Evolutionary conservation across 148 eudicot genomes (phyloP).

Genomic region (Suaeda aralocaspica): DNA sequence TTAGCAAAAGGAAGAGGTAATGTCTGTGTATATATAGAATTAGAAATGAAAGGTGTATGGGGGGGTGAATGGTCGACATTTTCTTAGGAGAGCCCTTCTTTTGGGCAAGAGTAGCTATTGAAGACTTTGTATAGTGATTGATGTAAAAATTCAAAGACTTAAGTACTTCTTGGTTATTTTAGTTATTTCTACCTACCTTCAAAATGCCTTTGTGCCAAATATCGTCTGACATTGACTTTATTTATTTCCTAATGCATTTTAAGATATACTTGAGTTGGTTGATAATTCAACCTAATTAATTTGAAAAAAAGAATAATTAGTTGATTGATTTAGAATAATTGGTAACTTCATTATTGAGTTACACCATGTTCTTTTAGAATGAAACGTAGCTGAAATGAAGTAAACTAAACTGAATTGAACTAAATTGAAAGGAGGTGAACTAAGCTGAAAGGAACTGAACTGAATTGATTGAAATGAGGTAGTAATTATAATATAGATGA

Average conservation of each 20-base stretch:
- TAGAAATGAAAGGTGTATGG: too few relatives aligned
- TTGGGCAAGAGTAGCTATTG: slow-evolving; percentile 3
- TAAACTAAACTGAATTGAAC: too few relatives aligned
- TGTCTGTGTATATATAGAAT: too few relatives aligned
- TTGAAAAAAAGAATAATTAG: background rate
- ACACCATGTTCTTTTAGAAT: too few relatives aligned
- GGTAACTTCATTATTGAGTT: background rate
- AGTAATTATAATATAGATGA: too few relatives aligned
- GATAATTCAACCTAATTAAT: slow-evolving; percentile 12
- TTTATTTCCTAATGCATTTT: background rate
- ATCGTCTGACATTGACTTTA: slow-evolving; percentile 13
- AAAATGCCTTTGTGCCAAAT: slow-evolving; percentile 22
- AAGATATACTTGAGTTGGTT: slow-evolving; percentile 15
- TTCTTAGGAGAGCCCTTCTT: too few relatives aligned
- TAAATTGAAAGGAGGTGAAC: too few relatives aligned
- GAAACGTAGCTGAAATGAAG: too few relatives aligned
- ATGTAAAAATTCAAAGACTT: slow-evolving; percentile 19
- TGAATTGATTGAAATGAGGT: background rate
- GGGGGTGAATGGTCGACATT: too few relatives aligned
- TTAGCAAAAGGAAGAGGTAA: too few relatives aligned
- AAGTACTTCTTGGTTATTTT: slow-evolving; percentile 20
- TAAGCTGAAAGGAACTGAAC: background rate
- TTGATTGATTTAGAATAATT: background rate
- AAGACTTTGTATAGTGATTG: background rate
- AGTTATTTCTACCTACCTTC: slow-evolving; percentile 15